Evolutionary conservation across 169 alveolate species (phyloP).

Genomic region (Cryptosporidium baileyi): DNA sequence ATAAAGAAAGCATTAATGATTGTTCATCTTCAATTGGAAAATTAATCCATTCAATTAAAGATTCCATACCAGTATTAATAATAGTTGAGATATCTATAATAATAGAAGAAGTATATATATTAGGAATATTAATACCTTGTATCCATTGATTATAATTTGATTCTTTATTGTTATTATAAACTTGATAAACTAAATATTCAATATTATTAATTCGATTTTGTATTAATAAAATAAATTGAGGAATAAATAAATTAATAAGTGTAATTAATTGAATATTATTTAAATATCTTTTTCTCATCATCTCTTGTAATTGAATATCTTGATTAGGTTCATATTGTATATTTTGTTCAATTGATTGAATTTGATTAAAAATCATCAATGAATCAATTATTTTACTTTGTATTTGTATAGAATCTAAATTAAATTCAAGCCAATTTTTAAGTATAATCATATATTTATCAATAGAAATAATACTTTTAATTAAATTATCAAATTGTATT

Average conservation of each 20-base stretch:
- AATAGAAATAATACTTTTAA: constrained; percentile 2
- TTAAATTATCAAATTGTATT: constrained; percentile 22
- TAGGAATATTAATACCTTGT: constrained; percentile 43
- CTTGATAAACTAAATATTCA: constrained; percentile 19
- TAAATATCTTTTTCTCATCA: constrained; percentile 49
- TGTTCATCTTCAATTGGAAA: constrained; percentile 53
- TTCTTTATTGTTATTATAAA: not conserved
- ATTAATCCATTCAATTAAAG: constrained; percentile 41
- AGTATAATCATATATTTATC: constrained; percentile 50
- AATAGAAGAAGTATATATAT: constrained; percentile 33
- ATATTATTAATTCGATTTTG: constrained; percentile 44
- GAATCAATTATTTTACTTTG: constrained; percentile 7
- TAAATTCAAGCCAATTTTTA: constrained; percentile 49
- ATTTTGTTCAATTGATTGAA: not conserved
- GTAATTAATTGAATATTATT: constrained; percentile 2
- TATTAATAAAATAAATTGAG: constrained; percentile 27
- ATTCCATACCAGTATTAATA: constrained; percentile 49
- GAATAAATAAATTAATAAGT: not conserved
- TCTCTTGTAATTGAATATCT: not conserved
- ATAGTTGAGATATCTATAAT: constrained; percentile 47
- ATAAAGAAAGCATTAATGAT: not conserved
- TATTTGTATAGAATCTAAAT: constrained; percentile 13
- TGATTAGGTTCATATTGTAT: not conserved
- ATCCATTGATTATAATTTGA: not conserved
- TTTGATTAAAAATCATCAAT: constrained; percentile 21